Evolutionary conservation across 306 rosid species (phyloP).

Genomic region (Cucumis sativus): Cucumber_9930_V3 NC_026659.2:3152501-3153000

Average conservation of each 20-base stretch:
- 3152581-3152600: slow-evolving; percentile 54
- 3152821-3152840: too few relatives aligned
- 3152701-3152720: slow-evolving; percentile 52
- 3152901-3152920: too few relatives aligned
- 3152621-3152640: slow-evolving; percentile 52
- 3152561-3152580: slow-evolving; percentile 56
- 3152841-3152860: too few relatives aligned
- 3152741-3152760: too few relatives aligned
- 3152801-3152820: too few relatives aligned
- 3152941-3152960: too few relatives aligned
- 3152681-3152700: slow-evolving; percentile 45
- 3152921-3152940: too few relatives aligned
- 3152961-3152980: not conserved
- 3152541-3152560: slow-evolving; percentile 62
- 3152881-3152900: too few relatives aligned
- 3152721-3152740: not conserved
- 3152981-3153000: not conserved
- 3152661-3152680: slow-evolving; percentile 57
- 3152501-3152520: slow-evolving; percentile 81
- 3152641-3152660: slow-evolving; percentile 72
- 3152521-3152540: slow-evolving; percentile 65
- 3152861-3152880: too few relatives aligned
- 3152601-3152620: slow-evolving; percentile 79
- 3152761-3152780: too few relatives aligned
- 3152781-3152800: too few relatives aligned